Evolutionary conservation across 2,329 filamentous ascomycete genomes (phyloP), one percentile per base, ranked within the genome.

Genomic region (Parafenestella ontariensis): DNA sequence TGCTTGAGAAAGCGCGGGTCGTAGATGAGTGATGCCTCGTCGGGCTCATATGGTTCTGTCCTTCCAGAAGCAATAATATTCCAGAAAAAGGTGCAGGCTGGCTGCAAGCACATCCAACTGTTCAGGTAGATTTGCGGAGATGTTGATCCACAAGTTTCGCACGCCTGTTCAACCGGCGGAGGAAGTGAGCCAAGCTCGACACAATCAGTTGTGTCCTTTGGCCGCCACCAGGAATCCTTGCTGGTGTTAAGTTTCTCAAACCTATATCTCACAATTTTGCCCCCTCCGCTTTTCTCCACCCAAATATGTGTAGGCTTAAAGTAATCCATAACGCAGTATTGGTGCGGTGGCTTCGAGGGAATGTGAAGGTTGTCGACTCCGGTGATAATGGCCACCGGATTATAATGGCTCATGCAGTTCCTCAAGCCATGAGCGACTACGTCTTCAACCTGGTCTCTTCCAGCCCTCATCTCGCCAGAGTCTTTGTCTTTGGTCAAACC

Each of bases 301-400:
- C 89, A 93, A 0, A 91, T 78, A 44, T 88, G 78, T 0, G 87
- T 89, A 11, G 90, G 78, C 44, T 87, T 84, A 69, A 90, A 92
- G 70, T 82, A 87, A n/a, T 81, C 88, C 37, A 92, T 78, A 0
- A 91, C 85, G 50, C 83, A 86, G 64, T 87, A 92, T 0, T 81
- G 76, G 52, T 87, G 79, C 0, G 83, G 82, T 7, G 87, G 76
- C 23, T 78, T 75, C 1, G 79, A 80, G 0, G 79, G 78, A 17
- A 82, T 77, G 20, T 79, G 69, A 3, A 70, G 68, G 57, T 87
- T 84, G 48, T 81, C 71, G 15, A 81, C 70, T 1, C 88, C 87
- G 81, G 72, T 71, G 26, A 75, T 73, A 26, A 78, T 61, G 33
- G 82, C 82, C 1, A 91, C 71, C 0, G 86, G 81, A n/a, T 80